Conservation (phyloP, 208 protist species). For the Spongospora subterranea region DNA sequence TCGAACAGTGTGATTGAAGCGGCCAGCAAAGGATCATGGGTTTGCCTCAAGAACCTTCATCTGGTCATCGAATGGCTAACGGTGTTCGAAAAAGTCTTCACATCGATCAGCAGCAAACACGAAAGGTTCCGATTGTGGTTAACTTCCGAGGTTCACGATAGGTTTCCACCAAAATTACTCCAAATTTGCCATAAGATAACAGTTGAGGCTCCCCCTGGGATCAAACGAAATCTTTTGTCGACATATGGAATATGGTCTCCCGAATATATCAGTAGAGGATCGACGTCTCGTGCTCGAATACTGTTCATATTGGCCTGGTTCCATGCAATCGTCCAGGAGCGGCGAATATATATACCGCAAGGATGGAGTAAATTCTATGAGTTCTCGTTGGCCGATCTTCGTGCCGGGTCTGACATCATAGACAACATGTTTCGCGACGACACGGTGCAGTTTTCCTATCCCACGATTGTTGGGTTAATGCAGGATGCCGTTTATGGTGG, state of each 20-base stretch:
- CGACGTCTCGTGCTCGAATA: conserved; percentile 81
- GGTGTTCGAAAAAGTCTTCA: conserved; percentile 88
- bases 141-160: conserved; percentile 90
- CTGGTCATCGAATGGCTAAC: conserved; percentile 91
- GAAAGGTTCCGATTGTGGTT: conserved; percentile 90
- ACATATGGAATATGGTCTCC: conserved; percentile 78
- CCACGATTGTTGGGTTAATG: conserved; percentile 88
- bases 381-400: conserved; percentile 90
- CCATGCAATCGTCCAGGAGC: conserved; percentile 94
- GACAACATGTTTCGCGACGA: conserved; percentile 72
- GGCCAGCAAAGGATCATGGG: conserved; percentile 85
- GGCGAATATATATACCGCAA: conserved; percentile 93
- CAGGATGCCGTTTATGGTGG: conserved; percentile 93
- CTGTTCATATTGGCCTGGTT: conserved; percentile 91
- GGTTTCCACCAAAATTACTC: conserved; percentile 92
- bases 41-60: conserved; percentile 96
- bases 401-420: conserved; percentile 87
- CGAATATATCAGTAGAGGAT: conserved; percentile 76
- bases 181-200: conserved; percentile 91
- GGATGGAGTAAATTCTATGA: conserved; percentile 97
- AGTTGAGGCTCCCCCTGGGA: conserved; percentile 91
- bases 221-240: conserved; percentile 90
- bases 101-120: conserved; percentile 77
- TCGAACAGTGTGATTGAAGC: conserved; percentile 80
- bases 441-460: conserved; percentile 80